These are phyloP conservation scores for Neofusicoccum laricinum DNA, from an alignment of 2,329 filamentous ascomycete genomes.

Conservation along the genomic window DNA sequence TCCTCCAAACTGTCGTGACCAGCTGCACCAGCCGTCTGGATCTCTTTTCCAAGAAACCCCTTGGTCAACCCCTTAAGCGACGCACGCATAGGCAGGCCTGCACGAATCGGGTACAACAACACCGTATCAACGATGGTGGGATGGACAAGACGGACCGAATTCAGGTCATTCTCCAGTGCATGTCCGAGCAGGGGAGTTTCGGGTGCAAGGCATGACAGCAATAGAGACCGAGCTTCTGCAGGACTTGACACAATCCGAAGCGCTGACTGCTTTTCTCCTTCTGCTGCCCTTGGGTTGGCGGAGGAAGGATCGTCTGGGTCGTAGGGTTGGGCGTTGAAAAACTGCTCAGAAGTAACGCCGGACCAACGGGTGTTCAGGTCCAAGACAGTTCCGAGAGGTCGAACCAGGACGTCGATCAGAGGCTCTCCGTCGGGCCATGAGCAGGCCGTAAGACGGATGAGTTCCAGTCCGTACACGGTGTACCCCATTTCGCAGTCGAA, in stretches of 20 bases:
- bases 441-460: conserved; percentile 84
- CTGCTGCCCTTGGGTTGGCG: conserved; percentile 12
- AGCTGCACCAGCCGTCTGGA: conserved; percentile 66
- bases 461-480: conserved; percentile 81
- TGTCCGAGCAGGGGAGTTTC: conserved; percentile 86
- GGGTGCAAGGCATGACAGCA: conserved; percentile 73
- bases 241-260: conserved; percentile 77
- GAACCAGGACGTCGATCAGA: conserved; percentile 80
- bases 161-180: conserved; percentile 93
- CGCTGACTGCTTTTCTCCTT: conserved; percentile 25
- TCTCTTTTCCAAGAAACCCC: conserved; percentile 67
- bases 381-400: conserved; percentile 76
- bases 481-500: conserved; percentile 99
- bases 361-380: conserved; percentile 93
- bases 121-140: conserved; percentile 82
- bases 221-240: conserved; percentile 67
- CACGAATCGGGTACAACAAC: conserved; percentile 74
- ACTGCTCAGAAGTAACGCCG: conserved; percentile 76
- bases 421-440: conserved; percentile 76
- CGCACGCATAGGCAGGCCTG: conserved; percentile 72
- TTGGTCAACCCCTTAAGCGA: conserved; percentile 74
- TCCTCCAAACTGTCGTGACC: conserved; percentile 95
- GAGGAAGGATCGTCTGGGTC: not conserved
- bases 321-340: conserved; percentile 58
- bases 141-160: conserved; percentile 79